phyloP scores from a whole-genome alignment of 1,284 basidiomycete species.

The Taiwanofungus camphoratus region DNA sequence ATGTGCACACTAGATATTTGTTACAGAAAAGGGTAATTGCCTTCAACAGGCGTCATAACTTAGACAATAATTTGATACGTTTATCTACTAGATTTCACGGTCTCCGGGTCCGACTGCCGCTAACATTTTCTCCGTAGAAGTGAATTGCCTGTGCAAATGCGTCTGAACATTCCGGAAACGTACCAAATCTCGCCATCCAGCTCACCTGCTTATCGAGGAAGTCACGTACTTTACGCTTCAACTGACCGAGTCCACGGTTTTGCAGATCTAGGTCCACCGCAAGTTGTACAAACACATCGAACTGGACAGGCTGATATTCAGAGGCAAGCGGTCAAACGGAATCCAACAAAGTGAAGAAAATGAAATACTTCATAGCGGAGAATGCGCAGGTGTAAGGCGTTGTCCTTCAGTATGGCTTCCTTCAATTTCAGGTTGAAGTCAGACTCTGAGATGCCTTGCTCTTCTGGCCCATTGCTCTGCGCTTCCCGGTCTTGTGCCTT shows the following conservation, averaged over 20 bases:
- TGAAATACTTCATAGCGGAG: slow-evolving; percentile 57
- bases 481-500: slow-evolving; percentile 16
- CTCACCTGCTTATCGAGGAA: slow-evolving; percentile 58
- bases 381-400: slow-evolving; percentile 44
- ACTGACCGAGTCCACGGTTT: slow-evolving; percentile 20
- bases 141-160: slow-evolving; percentile 39
- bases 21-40: slow-evolving; percentile 1
- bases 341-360: not conserved
- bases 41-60: slow-evolving; percentile 20
- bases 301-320: slow-evolving; percentile 47
- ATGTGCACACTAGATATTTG: slow-evolving; percentile 5
- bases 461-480: slow-evolving; percentile 5
- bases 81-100: no score
- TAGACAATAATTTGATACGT: slow-evolving; percentile 13
- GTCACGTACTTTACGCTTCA: slow-evolving; percentile 37
- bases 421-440: slow-evolving; percentile 30
- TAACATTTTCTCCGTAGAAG: slow-evolving; percentile 37
- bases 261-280: slow-evolving; percentile 27
- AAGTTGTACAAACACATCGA: slow-evolving; percentile 46
- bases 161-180: not conserved
- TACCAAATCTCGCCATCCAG: not conserved
- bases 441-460: slow-evolving; percentile 30
- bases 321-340: not conserved
- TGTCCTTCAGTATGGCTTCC: slow-evolving; percentile 39
- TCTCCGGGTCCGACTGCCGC: slow-evolving; percentile 21